Evolutionary conservation across 139 green algal genomes (phyloP).

Genomic region (Astrephomene gubernaculifera): DNA sequence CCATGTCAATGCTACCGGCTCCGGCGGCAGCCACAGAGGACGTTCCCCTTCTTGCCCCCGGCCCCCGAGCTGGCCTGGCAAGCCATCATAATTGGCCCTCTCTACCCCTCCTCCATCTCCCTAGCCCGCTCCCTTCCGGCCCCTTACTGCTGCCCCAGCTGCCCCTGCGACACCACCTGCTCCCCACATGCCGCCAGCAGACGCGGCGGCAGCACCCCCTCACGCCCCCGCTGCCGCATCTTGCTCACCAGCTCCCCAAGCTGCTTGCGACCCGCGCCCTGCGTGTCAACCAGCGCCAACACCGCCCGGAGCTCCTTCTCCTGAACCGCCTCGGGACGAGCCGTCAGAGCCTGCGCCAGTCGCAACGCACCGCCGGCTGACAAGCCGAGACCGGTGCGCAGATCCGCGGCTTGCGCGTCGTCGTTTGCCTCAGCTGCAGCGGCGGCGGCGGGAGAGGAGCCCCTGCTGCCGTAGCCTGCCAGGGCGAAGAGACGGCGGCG

Average conservation of each 20-base stretch:
- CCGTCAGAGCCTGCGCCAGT: conserved; percentile 10
- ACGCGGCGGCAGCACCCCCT: neutral
- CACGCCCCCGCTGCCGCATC: neutral
- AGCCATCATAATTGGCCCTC: too few species aligned
- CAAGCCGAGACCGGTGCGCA: neutral
- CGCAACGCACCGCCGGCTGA: neutral
- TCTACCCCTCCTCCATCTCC: neutral
- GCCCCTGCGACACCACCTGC: neutral
- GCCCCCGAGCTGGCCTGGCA: too few species aligned
- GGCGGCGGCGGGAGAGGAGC: neutral
- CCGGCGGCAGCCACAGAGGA: too few species aligned
- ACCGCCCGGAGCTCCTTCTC: conserved; percentile 2
- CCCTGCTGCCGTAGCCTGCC: too few species aligned
- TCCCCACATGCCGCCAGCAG: neutral
- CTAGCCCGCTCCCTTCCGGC: neutral
- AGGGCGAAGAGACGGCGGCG: neutral
- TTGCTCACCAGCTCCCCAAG: neutral
- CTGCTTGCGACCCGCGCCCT: neutral
- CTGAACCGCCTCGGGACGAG: neutral
- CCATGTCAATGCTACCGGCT: too few species aligned
- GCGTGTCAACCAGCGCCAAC: neutral
- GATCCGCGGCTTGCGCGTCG: neutral
- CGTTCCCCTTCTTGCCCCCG: too few species aligned
- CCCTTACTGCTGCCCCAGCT: neutral
- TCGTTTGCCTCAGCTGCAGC: neutral